Evolutionary conservation across 2,329 filamentous ascomycete species (phyloP).

Genomic region (Cytospora piceicola): DNA sequence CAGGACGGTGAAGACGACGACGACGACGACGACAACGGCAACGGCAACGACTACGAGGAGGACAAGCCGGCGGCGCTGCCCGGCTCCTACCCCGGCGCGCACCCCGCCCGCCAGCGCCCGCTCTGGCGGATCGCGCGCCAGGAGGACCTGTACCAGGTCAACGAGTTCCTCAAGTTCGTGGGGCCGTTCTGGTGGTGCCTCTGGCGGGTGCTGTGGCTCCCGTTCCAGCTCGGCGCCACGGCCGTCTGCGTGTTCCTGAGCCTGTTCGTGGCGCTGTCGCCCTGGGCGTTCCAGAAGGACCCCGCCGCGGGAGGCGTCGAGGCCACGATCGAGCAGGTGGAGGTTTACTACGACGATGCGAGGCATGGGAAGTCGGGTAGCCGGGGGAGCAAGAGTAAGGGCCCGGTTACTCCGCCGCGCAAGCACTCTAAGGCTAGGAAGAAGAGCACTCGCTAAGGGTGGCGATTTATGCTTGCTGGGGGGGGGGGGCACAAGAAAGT

Average conservation of each 20-base stretch:
- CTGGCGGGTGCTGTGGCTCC: conserved; percentile 48
- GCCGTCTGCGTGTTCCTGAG: conserved; percentile 60
- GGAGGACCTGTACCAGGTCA: conserved; percentile 80
- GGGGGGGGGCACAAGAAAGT: not conserved
- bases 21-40: conserved; percentile 25
- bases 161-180: conserved; percentile 76
- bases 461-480: not conserved
- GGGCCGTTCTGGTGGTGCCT: conserved; percentile 51
- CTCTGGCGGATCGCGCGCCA: conserved; percentile 59
- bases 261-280: conserved; percentile 25
- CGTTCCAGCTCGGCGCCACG: conserved; percentile 68
- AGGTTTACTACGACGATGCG: conserved; percentile 5
- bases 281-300: conserved; percentile 24
- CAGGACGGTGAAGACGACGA: conserved; percentile 31
- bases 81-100: not conserved
- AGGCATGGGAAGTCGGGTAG: not conserved
- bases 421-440: conserved; percentile 20
- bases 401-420: conserved; percentile 11
- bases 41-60: conserved; percentile 34
- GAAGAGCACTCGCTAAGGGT: conserved; percentile 9
- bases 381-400: conserved; percentile 20
- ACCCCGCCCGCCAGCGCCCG: conserved; percentile 29
- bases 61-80: not conserved
- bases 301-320: conserved; percentile 22
- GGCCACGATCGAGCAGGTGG: conserved; percentile 17